Percentiles rank a stretch among this genome's conserved stretches.
These are phyloP conservation scores for Salix brachista DNA, from an alignment of 345 rosid species.

Conservation along the genomic window DNA sequence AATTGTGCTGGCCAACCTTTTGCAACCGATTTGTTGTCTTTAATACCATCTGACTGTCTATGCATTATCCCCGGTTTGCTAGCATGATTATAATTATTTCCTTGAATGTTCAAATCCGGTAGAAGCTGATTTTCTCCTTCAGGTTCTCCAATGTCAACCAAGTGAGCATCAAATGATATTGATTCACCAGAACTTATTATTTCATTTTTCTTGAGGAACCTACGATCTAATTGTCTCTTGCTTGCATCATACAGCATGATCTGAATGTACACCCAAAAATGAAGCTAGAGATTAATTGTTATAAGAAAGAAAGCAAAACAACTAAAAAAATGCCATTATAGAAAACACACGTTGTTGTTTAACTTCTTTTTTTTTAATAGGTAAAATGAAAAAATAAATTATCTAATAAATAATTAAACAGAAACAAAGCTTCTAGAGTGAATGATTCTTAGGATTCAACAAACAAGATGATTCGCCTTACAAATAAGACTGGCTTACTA, in stretches of 20 bases:
- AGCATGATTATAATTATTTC: neutral
- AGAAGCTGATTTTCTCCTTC: slow-evolving; percentile 20
- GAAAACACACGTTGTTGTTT: neutral
- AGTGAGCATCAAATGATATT: slow-evolving; percentile 35
- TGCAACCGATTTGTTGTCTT: slow-evolving; percentile 15
- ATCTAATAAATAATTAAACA: too few relatives aligned
- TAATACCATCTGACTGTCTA: slow-evolving; percentile 16
- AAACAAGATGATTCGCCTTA: slow-evolving; percentile 2
- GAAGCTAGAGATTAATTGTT: neutral
- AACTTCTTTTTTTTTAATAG: too few relatives aligned
- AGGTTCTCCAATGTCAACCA: slow-evolving; percentile 52
- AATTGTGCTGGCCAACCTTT: slow-evolving; percentile 28
- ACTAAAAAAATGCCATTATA: neutral
- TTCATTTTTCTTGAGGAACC: slow-evolving; percentile 53
- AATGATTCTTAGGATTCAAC: slow-evolving; percentile 4
- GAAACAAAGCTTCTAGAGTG: neutral
- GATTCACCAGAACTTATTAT: slow-evolving; percentile 42
- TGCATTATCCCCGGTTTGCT: slow-evolving; percentile 10
- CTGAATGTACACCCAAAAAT: slow-evolving; percentile 28
- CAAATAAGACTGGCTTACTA: neutral
- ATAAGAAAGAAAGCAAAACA: neutral
- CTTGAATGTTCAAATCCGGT: slow-evolving; percentile 14
- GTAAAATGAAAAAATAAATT: too few relatives aligned
- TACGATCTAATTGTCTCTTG: slow-evolving; percentile 32
- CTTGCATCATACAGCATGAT: slow-evolving; percentile 50